These are phyloP conservation scores for Curvularia eragrostidis DNA, from an alignment of 2,329 filamentous ascomycete species.

Conservation along the genomic window DNA sequence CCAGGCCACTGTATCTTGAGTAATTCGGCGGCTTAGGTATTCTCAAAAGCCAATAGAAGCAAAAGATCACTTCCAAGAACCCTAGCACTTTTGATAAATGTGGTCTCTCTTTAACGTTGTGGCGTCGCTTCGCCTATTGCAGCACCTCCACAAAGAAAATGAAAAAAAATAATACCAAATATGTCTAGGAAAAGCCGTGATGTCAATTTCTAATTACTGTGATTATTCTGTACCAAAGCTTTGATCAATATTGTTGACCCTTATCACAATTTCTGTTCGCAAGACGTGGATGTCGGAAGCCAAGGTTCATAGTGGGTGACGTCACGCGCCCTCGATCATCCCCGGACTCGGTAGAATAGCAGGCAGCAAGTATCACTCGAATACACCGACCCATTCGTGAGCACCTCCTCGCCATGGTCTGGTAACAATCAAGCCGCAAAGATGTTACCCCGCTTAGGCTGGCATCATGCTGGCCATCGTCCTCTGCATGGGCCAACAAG, in stretches of 20 bases:
- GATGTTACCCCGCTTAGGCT: conserved; percentile 30
- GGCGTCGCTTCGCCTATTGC: background rate
- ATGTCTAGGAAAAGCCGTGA: background rate
- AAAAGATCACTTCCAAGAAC: background rate
- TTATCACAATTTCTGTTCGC: background rate
- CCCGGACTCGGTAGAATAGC: conserved; percentile 7
- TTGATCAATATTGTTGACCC: background rate
- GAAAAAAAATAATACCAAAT: background rate
- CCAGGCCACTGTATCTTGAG: no score
- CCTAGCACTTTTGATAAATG: background rate
- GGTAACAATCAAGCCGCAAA: conserved; percentile 12
- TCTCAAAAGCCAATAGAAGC: background rate
- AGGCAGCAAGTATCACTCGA: conserved; percentile 8
- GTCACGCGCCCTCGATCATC: conserved; percentile 13
- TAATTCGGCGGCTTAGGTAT: no score
- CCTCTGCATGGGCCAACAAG: conserved; percentile 31
- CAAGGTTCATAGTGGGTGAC: conserved; percentile 16
- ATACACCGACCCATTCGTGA: background rate
- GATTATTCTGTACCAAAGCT: no score
- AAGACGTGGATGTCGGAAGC: conserved; percentile 5
- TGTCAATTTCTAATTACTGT: background rate
- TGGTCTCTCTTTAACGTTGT: background rate
- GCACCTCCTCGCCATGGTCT: conserved; percentile 19
- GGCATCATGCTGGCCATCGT: conserved; percentile 28
- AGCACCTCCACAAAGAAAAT: background rate